Conservation (phyloP, 139 green algal genomes). For the Penium margaritaceum region DNA sequence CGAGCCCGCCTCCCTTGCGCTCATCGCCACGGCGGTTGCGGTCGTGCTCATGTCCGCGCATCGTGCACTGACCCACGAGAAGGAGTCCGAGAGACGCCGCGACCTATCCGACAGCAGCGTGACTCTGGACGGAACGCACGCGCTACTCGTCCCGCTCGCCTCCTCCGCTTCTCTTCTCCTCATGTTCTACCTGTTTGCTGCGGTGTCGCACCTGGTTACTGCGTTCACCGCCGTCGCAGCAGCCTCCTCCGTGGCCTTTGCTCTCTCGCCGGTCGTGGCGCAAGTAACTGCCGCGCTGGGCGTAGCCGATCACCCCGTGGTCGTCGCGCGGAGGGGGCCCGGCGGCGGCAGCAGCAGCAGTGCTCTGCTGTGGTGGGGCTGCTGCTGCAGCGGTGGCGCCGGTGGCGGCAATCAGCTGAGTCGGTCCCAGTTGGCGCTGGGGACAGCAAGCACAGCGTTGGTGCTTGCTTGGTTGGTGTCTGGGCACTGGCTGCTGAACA, state of each 20-base stretch:
- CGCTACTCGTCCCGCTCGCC: conserved; percentile 36
- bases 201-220: conserved; percentile 36
- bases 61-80: conserved; percentile 22
- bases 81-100: conserved; percentile 23
- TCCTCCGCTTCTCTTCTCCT: conserved; percentile 35
- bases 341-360: neutral
- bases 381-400: too few species aligned
- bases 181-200: conserved; percentile 48
- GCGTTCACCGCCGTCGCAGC: conserved; percentile 28
- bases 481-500: conserved; percentile 48
- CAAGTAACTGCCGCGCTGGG: neutral
- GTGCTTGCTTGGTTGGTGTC: conserved; percentile 34
- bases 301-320: conserved; percentile 1
- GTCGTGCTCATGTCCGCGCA: conserved; percentile 28
- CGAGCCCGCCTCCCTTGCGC: conserved; percentile 28
- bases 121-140: conserved; percentile 27
- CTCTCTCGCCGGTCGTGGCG: conserved; percentile 8
- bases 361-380: neutral
- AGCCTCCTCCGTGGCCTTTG: conserved; percentile 36
- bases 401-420: too few species aligned
- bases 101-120: conserved; percentile 15
- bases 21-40: conserved; percentile 27
- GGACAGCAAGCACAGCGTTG: neutral
- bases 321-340: conserved; percentile 1
- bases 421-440: conserved; percentile 29